A percentile compares a stretch with the other conserved stretches of the same genome.
These are phyloP conservation scores for Lophium mytilinum DNA, from an alignment of 495 filamentous ascomycete species.

Conservation along the genomic window DNA sequence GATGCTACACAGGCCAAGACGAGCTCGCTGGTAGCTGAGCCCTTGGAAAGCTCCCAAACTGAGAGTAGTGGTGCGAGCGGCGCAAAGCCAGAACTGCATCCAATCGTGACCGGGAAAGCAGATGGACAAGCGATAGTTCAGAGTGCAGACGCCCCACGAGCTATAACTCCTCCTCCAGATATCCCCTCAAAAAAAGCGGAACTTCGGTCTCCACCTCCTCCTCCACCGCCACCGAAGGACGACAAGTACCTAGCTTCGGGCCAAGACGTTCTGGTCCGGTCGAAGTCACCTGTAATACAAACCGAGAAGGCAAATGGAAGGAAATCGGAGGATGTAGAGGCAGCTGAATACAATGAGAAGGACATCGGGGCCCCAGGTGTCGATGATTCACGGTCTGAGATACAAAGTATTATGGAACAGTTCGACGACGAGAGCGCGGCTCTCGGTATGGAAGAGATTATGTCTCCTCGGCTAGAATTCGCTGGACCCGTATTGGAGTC, in stretches of 20 bases:
- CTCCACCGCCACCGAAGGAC: constrained; percentile 36
- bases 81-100: not conserved
- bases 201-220: constrained; percentile 21
- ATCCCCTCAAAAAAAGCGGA: constrained; percentile 13
- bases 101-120: no score
- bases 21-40: not conserved
- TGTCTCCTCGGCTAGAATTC: constrained; percentile 70
- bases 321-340: constrained; percentile 20
- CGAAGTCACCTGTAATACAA: constrained; percentile 45
- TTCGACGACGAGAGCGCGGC: constrained; percentile 51
- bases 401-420: constrained; percentile 92
- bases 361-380: constrained; percentile 42
- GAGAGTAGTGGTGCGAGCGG: not conserved
- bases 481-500: constrained; percentile 59
- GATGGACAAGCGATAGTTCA: no score
- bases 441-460: constrained; percentile 63
- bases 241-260: constrained; percentile 56
- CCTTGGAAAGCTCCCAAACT: constrained; percentile 1
- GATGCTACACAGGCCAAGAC: not conserved
- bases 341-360: constrained; percentile 41
- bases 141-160: not conserved
- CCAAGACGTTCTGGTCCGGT: constrained; percentile 19
- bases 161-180: constrained; percentile 20
- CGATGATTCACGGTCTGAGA: constrained; percentile 72
- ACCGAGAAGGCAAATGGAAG: constrained; percentile 12